These are phyloP conservation scores for Solanum dulcamara DNA, from an alignment of 257 asterid species.

Conservation along the genomic window DNA sequence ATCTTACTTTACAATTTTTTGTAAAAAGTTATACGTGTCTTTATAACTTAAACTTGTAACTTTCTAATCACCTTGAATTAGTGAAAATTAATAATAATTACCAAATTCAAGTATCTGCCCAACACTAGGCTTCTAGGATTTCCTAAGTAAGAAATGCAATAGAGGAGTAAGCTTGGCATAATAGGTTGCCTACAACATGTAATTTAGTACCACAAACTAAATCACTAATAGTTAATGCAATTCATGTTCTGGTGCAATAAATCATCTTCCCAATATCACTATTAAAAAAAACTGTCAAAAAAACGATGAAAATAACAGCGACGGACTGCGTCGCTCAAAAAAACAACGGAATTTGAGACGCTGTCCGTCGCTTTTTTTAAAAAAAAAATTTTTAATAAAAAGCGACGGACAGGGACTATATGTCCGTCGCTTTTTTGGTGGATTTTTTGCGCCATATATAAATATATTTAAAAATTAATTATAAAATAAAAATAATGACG, in stretches of 20 bases:
- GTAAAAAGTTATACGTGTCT: background rate
- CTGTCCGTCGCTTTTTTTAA: too few relatives aligned
- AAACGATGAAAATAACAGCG: too few relatives aligned
- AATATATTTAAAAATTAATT: too few relatives aligned
- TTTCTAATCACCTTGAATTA: fast-evolving
- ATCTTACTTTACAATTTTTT: background rate
- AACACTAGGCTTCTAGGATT: background rate
- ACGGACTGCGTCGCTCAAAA: too few relatives aligned
- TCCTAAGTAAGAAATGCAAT: background rate
- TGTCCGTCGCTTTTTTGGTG: too few relatives aligned
- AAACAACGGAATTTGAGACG: too few relatives aligned
- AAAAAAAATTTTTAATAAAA: too few relatives aligned
- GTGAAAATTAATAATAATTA: background rate
- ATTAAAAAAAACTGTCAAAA: too few relatives aligned
- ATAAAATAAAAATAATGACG: too few relatives aligned
- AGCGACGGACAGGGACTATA: too few relatives aligned
- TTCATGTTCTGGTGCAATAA: background rate
- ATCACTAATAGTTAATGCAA: background rate
- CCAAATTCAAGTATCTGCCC: background rate
- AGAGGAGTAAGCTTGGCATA: background rate
- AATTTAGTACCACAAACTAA: background rate
- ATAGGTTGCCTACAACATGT: background rate
- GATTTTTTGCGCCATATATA: too few relatives aligned
- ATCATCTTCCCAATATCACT: background rate
- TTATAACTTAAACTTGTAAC: background rate